Evolutionary conservation across 2,329 filamentous ascomycete species (phyloP), one percentile per base, ranked within the genome.

Genomic region (Diaporthe longicolla): DNA sequence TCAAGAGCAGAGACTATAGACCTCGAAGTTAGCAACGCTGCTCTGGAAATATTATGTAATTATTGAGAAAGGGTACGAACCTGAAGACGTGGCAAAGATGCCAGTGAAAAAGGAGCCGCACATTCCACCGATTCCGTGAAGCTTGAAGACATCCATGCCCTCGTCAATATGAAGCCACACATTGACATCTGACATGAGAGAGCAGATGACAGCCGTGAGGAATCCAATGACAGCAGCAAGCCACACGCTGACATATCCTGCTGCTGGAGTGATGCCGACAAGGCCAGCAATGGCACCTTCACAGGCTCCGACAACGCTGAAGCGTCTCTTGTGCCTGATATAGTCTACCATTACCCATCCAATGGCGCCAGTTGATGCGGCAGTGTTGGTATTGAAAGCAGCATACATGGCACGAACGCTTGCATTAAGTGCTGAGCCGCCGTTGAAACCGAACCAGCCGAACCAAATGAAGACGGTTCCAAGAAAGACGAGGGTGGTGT

Each of bases 401-500:
- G 87, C 88, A 58, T 89, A 87, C 79, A 90, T 85, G 50, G 87
- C 84, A 57, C 89, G 84, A 11, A 90, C 78, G 7, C 84, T 86
- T 1, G 88, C 81, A 77, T 90, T 90, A 37, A 87, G 84, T 1
- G 88, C 87, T 58, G 81, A 85, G 24, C 81, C 85, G 74, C 88
- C 87, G 74, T 89, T 89, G 79, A 89, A 89, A 0, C 85, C 87
- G 70, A 88, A 87, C 87, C 87, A 89, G 1, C 88, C 90, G 74
- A 92, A 91, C 90, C 90, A 93, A 75, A 93, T 92, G 54, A 93
- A 83, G 1, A 91, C 84, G 0, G 90, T 93, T 2, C 91, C 91
- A 2, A 93, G 85, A 77, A 90, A 91, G 77, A 93, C 89, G 0
- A 93, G 85, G 0, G 89, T 88, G 0, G 90, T 88, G 80, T 92